phyloP scores from a whole-genome alignment of 2,329 filamentous ascomycete genomes.

The Furcasterigmium sp. region DNA sequence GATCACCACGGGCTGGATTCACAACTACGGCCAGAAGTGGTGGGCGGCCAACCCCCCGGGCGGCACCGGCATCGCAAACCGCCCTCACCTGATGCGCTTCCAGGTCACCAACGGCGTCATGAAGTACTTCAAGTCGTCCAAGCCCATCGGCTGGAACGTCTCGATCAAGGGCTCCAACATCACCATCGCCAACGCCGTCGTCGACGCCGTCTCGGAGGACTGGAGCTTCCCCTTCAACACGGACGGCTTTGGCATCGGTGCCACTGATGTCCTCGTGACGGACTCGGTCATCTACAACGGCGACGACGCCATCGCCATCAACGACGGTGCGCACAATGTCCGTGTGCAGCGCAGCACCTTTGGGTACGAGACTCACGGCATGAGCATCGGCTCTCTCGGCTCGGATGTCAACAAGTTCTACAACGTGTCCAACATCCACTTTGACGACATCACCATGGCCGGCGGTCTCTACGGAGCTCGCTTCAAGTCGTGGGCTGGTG shows the following conservation, averaged over 20 bases:
- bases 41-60: constrained; percentile 35
- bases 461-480: constrained; percentile 34
- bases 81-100: constrained; percentile 34
- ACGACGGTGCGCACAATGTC: constrained; percentile 29
- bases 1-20: constrained; percentile 31
- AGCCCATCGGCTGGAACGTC: constrained; percentile 37
- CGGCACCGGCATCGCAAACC: constrained; percentile 27
- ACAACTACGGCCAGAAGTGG: constrained; percentile 38
- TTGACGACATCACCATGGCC: constrained; percentile 34
- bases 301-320: constrained; percentile 35
- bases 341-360: constrained; percentile 31
- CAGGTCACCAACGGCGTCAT: constrained; percentile 27
- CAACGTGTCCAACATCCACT: constrained; percentile 30
- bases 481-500: constrained; percentile 38
- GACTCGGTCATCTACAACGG: constrained; percentile 32
- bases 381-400: constrained; percentile 37
- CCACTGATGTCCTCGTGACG: constrained; percentile 21
- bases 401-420: constrained; percentile 22
- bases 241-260: constrained; percentile 26
- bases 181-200: constrained; percentile 29
- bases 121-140: constrained; percentile 32
- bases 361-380: constrained; percentile 36
- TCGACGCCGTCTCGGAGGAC: constrained; percentile 29
- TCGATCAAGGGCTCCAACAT: constrained; percentile 32
- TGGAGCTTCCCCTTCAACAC: constrained; percentile 36